A percentile compares a stretch with the other conserved stretches of the same genome.
Conservation (phyloP, 257 asterid species). For the Ligustrum vulgare region DNA sequence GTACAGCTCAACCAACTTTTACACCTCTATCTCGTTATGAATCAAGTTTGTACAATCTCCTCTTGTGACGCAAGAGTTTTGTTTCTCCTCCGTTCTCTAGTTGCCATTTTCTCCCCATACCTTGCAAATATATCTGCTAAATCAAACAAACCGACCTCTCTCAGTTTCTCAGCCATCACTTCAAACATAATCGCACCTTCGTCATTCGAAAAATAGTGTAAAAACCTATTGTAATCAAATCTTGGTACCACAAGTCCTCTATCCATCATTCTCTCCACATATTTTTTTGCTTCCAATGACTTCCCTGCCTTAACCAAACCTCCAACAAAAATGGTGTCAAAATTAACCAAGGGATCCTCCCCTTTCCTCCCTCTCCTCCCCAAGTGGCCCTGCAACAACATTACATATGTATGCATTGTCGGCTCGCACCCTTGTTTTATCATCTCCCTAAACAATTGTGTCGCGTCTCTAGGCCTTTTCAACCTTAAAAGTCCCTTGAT, state of each 20-base stretch:
- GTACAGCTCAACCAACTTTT: not conserved
- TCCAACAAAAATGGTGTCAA: constrained; percentile 90
- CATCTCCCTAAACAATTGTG: constrained; percentile 90
- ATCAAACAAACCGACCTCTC: constrained; percentile 89
- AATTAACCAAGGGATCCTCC: constrained; percentile 80
- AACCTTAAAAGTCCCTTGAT: constrained; percentile 76
- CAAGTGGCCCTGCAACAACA: constrained; percentile 89
- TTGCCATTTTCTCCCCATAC: constrained; percentile 86
- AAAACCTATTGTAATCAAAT: constrained; percentile 82
- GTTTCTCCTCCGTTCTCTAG: constrained; percentile 77
- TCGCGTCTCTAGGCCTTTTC: constrained; percentile 74
- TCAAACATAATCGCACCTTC: constrained; percentile 87
- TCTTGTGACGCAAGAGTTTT: constrained; percentile 30
- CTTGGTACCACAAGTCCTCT: constrained; percentile 79
- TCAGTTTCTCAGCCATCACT: constrained; percentile 65
- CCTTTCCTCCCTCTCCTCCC: constrained; percentile 91
- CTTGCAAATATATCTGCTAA: constrained; percentile 76
- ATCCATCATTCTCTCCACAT: constrained; percentile 71
- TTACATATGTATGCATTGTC: constrained; percentile 84
- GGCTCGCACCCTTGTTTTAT: constrained; percentile 78
- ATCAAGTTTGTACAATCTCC: constrained; percentile 6
- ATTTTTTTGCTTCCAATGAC: constrained; percentile 66
- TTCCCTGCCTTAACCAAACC: constrained; percentile 83
- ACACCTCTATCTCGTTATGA: not conserved
- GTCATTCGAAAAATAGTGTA: constrained; percentile 80